Evolutionary conservation across 345 rosid genomes (phyloP).

Genomic region (Populus pruinosa): DNA sequence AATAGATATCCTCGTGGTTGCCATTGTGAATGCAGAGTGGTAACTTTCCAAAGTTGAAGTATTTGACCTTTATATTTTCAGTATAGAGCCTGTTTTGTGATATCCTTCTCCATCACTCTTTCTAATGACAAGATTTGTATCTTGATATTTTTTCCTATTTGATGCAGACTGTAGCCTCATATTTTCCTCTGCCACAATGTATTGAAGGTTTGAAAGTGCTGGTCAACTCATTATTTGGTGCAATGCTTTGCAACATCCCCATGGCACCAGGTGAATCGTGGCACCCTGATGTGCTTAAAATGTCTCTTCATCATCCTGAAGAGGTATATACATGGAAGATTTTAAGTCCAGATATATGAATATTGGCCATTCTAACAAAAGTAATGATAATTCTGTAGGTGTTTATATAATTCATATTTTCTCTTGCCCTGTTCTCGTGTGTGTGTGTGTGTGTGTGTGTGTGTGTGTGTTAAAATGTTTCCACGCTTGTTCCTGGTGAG

Average conservation of each 20-base stretch:
- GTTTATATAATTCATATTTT: background rate
- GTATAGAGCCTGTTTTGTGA: background rate
- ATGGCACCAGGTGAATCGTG: conserved; percentile 90
- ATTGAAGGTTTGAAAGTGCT: conserved; percentile 79
- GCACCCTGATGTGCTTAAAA: conserved; percentile 86
- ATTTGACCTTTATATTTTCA: conserved; percentile 2
- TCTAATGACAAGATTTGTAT: background rate
- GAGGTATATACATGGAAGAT: conserved; percentile 51
- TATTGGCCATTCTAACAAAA: background rate
- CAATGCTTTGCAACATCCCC: conserved; percentile 53
- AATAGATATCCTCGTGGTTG: background rate
- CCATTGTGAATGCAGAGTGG: background rate
- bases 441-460: no score
- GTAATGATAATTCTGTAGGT: background rate
- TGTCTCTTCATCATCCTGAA: conserved; percentile 82
- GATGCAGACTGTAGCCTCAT: conserved; percentile 76
- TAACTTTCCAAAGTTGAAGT: conserved; percentile 2
- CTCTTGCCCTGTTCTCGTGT: no score
- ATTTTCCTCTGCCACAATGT: conserved; percentile 80
- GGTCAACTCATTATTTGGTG: conserved; percentile 81
- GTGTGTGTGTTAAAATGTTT: no score
- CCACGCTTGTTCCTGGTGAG: no score
- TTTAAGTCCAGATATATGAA: background rate
- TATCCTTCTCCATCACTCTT: background rate
- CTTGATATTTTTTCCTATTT: background rate